These are phyloP conservation scores for Ilex aquifolium DNA, from an alignment of 257 asterid species.

Conservation along the genomic window DNA sequence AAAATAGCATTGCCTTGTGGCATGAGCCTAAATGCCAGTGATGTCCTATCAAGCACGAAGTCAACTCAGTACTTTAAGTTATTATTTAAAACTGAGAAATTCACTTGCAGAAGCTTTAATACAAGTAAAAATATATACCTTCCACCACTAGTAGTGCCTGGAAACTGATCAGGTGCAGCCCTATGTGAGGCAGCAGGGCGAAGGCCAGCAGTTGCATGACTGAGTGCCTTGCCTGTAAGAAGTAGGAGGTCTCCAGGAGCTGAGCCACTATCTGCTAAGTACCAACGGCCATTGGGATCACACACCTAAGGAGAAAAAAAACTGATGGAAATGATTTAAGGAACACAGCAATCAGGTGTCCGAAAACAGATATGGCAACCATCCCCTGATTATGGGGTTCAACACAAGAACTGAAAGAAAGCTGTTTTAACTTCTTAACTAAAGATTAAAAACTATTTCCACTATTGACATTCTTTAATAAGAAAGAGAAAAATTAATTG, in stretches of 20 bases:
- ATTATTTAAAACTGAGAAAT: slow-evolving; percentile 14
- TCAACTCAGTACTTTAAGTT: slow-evolving; percentile 16
- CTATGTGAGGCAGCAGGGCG: slow-evolving; percentile 77
- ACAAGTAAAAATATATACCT: slow-evolving; percentile 37
- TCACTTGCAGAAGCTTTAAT: slow-evolving; percentile 8
- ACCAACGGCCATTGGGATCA: slow-evolving; percentile 94
- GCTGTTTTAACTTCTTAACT: background rate
- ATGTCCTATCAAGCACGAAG: slow-evolving; percentile 58
- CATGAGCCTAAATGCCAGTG: slow-evolving; percentile 84
- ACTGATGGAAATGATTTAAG: slow-evolving; percentile 17
- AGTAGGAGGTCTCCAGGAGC: slow-evolving; percentile 76
- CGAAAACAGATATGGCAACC: background rate
- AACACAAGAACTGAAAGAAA: background rate
- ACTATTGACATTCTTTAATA: too few species aligned
- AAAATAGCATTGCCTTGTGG: slow-evolving; percentile 91
- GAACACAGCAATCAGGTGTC: slow-evolving; percentile 10
- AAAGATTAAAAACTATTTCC: background rate
- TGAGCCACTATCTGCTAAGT: slow-evolving; percentile 78
- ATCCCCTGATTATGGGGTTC: background rate
- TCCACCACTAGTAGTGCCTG: slow-evolving; percentile 47
- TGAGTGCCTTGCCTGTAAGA: slow-evolving; percentile 92
- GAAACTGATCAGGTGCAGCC: slow-evolving; percentile 38
- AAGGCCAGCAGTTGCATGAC: slow-evolving; percentile 91
- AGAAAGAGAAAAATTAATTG: too few species aligned
- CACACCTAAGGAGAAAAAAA: slow-evolving; percentile 57